phyloP scores from a whole-genome alignment of 305 asterid species.

The Withania somnifera region DNA sequence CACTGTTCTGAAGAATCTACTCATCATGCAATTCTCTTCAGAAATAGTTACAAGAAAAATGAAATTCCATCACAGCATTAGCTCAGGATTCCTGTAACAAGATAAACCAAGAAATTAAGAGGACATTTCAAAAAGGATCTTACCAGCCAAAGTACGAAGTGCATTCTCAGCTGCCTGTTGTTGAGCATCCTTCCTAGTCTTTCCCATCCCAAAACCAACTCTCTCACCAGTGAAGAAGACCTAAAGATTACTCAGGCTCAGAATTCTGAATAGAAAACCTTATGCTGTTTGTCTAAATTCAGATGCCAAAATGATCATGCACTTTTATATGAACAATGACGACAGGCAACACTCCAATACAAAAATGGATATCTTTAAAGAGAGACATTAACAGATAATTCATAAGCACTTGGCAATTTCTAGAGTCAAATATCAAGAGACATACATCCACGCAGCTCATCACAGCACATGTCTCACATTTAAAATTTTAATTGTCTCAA shows the following conservation, averaged over 20 bases:
- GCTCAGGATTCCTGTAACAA: neutral
- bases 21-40: neutral
- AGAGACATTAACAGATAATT: neutral
- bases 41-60: neutral
- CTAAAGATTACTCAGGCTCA: conserved; percentile 25
- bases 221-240: conserved; percentile 80
- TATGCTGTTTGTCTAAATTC: neutral
- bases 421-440: neutral
- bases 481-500: neutral
- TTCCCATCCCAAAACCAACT: conserved; percentile 87
- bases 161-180: conserved; percentile 98
- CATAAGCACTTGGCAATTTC: neutral
- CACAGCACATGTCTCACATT: neutral
- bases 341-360: neutral
- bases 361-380: neutral
- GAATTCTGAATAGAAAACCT: neutral
- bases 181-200: conserved; percentile 92
- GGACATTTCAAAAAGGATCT: neutral
- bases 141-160: conserved; percentile 88
- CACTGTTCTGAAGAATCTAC: neutral
- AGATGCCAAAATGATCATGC: neutral
- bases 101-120: neutral
- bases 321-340: neutral
- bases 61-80: neutral
- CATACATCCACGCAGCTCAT: neutral